Conservation (phyloP, 495 filamentous ascomycete genomes). For the Hyaloscypha variabilis region DNA sequence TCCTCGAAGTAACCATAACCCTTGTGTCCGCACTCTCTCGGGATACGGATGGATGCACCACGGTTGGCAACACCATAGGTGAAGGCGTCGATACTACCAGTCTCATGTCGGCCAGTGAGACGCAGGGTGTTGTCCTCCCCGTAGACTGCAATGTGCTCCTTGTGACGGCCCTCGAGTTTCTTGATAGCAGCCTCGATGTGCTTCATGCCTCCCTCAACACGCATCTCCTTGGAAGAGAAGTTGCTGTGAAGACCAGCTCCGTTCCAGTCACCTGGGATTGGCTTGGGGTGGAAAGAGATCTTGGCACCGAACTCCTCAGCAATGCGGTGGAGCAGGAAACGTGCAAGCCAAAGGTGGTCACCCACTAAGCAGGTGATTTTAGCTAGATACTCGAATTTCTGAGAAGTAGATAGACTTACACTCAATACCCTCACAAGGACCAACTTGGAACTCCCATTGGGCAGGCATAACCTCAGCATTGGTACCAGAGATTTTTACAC, state of each 20-base stretch:
- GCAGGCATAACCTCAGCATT: slow-evolving; percentile 99
- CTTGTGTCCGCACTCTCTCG: slow-evolving; percentile 85
- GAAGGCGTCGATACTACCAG: slow-evolving; percentile 90
- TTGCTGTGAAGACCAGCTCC: slow-evolving; percentile 94
- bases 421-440: slow-evolving; percentile 89
- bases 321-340: slow-evolving; percentile 94
- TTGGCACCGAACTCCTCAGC: slow-evolving; percentile 96
- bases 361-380: slow-evolving; percentile 60
- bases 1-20: slow-evolving; percentile 99
- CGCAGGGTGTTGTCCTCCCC: slow-evolving; percentile 89
- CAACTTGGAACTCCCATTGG: slow-evolving; percentile 99
- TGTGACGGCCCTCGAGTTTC: slow-evolving; percentile 86
- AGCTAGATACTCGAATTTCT: background rate
- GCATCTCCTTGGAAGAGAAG: slow-evolving; percentile 64
- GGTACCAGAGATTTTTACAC: slow-evolving; percentile 94
- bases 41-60: slow-evolving; percentile 91
- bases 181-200: slow-evolving; percentile 82
- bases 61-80: slow-evolving; percentile 95
- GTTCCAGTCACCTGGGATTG: slow-evolving; percentile 99
- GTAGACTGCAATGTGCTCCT: slow-evolving; percentile 96
- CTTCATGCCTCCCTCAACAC: slow-evolving; percentile 93
- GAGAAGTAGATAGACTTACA: slow-evolving; percentile 47
- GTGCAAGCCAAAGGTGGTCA: slow-evolving; percentile 96
- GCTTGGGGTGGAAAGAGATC: slow-evolving; percentile 97
- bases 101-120: slow-evolving; percentile 96